Percentiles rank a stretch among this genome's conserved stretches.
phyloP scores from a whole-genome alignment of 805 yeast species.

The Candida michaelii region DNA sequence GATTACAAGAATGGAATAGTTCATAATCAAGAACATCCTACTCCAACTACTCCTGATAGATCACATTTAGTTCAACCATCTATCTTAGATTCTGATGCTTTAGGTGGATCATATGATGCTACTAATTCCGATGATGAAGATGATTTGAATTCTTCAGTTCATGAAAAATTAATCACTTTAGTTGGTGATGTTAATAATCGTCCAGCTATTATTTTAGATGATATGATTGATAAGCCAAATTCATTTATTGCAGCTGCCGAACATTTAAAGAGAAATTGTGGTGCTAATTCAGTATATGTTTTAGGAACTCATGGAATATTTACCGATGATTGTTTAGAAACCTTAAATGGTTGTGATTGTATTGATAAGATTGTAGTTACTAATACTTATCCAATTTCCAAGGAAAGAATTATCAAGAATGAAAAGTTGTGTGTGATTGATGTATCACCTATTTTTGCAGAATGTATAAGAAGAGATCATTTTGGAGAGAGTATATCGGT shows the following conservation, averaged over 20 bases:
- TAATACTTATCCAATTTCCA: slow-evolving; percentile 88
- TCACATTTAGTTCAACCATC: slow-evolving; percentile 83
- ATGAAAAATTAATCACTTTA: slow-evolving; percentile 87
- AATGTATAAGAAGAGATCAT: slow-evolving; percentile 97
- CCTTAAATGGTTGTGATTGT: slow-evolving; percentile 71
- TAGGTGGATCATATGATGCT: slow-evolving; percentile 81
- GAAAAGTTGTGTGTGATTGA: slow-evolving; percentile 84
- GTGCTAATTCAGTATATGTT: slow-evolving; percentile 86
- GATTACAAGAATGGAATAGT: slow-evolving; percentile 43
- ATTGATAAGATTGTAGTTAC: slow-evolving; percentile 94
- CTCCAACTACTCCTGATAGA: slow-evolving; percentile 37
- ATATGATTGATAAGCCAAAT: slow-evolving; percentile 94
- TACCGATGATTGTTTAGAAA: slow-evolving; percentile 81
- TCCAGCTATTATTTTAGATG: slow-evolving; percentile 93
- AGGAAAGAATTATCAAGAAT: slow-evolving; percentile 54
- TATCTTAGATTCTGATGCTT: slow-evolving; percentile 62
- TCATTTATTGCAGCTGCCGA: slow-evolving; percentile 97
- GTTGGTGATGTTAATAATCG: slow-evolving; percentile 94
- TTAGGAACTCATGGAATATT: slow-evolving; percentile 97
- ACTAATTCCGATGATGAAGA: slow-evolving; percentile 80
- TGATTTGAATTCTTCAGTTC: slow-evolving; percentile 58
- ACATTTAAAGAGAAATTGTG: slow-evolving; percentile 92
- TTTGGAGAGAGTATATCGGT: slow-evolving; percentile 97
- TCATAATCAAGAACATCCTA: slow-evolving; percentile 27
- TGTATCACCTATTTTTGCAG: slow-evolving; percentile 93